Evolutionary conservation across 202 grass and related monocot species (phyloP).

Genomic region (Elaeis oleifera): DNA sequence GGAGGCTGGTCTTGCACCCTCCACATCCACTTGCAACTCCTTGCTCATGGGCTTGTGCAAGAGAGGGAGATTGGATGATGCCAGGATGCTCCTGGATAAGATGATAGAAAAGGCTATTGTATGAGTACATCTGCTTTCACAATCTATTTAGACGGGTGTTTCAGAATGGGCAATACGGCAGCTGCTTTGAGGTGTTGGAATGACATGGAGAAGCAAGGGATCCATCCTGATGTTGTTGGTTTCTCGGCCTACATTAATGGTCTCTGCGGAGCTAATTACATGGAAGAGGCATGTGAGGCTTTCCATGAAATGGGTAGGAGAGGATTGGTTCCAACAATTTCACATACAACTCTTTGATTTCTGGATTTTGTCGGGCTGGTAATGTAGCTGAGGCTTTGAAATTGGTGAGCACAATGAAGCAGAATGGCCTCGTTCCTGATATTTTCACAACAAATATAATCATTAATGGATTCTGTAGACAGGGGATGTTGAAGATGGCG

Average conservation of each 20-base stretch:
- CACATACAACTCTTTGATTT: constrained; percentile 85
- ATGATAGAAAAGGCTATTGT: constrained; percentile 60
- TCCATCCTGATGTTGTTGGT: constrained; percentile 62
- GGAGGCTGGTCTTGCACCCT: constrained; percentile 40
- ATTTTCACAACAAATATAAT: constrained; percentile 89
- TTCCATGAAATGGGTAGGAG: constrained; percentile 60
- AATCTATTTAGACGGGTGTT: constrained; percentile 69
- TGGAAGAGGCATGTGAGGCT: constrained; percentile 48
- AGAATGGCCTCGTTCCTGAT: constrained; percentile 70
- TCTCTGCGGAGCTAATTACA: constrained; percentile 49
- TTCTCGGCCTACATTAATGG: constrained; percentile 82
- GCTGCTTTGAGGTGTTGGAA: constrained; percentile 65
- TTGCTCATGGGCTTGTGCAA: constrained; percentile 73
- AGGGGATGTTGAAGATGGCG: constrained; percentile 53
- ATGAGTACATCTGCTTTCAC: constrained; percentile 58
- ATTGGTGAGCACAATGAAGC: constrained; percentile 55
- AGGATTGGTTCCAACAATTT: constrained; percentile 86
- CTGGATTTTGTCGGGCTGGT: constrained; percentile 53
- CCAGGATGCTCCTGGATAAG: constrained; percentile 43
- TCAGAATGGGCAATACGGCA: constrained; percentile 44
- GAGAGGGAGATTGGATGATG: constrained; percentile 41
- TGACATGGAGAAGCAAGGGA: constrained; percentile 44
- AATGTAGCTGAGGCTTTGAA: constrained; percentile 50
- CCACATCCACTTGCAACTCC: constrained; percentile 61
- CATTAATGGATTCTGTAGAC: constrained; percentile 69